Conservation (phyloP, 2,329 filamentous ascomycete species). For the Colletotrichum spaethianum region DNA sequence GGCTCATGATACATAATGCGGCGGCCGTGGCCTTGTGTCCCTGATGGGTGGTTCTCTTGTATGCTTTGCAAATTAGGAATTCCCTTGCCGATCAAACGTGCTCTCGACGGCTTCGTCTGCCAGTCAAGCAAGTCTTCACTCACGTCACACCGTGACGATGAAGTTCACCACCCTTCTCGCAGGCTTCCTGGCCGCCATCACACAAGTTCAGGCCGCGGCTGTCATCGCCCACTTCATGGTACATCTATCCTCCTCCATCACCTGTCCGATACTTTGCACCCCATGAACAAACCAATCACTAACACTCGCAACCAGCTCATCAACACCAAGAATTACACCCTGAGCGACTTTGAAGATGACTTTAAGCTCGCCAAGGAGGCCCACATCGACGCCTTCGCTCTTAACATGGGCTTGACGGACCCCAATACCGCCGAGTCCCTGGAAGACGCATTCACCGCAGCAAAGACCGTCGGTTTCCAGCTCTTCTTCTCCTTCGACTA, state of each 20-base stretch:
- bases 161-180: slow-evolving; percentile 20
- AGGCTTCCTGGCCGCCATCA: slow-evolving; percentile 26
- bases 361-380: slow-evolving; percentile 60
- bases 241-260: not conserved
- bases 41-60: slow-evolving; percentile 2
- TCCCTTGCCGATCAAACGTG: slow-evolving; percentile 17
- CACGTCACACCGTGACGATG: slow-evolving; percentile 28
- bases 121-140: slow-evolving; percentile 1
- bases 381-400: slow-evolving; percentile 51
- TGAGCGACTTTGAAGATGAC: slow-evolving; percentile 62
- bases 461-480: slow-evolving; percentile 45
- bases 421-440: slow-evolving; percentile 25
- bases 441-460: slow-evolving; percentile 34
- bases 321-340: slow-evolving; percentile 45
- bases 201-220: slow-evolving; percentile 30
- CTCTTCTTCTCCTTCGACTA: slow-evolving; percentile 53
- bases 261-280: not conserved
- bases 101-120: slow-evolving; percentile 2
- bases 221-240: slow-evolving; percentile 42
- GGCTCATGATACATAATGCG: slow-evolving; percentile 36
- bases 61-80: not conserved
- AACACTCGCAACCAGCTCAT: slow-evolving; percentile 21
- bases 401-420: slow-evolving; percentile 38
- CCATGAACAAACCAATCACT: not conserved
- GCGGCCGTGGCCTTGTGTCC: not conserved